Percentiles rank a stretch among this genome's conserved stretches.
Conservation (phyloP, 2,329 filamentous ascomycete genomes). For the Myriosclerotinia duriaeana region DNA sequence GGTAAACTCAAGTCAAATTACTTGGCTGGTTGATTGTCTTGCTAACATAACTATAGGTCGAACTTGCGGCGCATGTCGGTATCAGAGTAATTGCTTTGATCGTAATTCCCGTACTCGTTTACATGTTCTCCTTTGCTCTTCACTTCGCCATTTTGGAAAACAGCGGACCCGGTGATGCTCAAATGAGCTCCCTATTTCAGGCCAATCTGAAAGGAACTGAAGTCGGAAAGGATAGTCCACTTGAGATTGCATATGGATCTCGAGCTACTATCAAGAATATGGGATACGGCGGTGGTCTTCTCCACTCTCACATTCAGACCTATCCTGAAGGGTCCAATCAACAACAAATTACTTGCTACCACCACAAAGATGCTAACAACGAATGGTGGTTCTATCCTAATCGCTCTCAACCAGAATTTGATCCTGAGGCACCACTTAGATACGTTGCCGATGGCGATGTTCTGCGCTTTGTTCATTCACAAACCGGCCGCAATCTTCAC, state of each 20-base stretch:
- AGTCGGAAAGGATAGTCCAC: conserved; percentile 89
- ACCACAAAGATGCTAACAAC: conserved; percentile 99
- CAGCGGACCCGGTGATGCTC: conserved; percentile 94
- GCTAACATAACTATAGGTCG: conserved; percentile 45
- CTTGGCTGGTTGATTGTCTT: neutral
- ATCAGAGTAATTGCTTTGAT: conserved; percentile 86
- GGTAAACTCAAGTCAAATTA: conserved; percentile 46
- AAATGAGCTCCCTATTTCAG: conserved; percentile 99
- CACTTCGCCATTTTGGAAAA: conserved; percentile 94
- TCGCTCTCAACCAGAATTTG: conserved; percentile 70
- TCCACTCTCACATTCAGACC: conserved; percentile 95
- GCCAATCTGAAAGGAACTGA: conserved; percentile 92
- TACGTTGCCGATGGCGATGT: conserved; percentile 76
- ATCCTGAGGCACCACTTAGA: conserved; percentile 66
- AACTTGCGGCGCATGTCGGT: conserved; percentile 73
- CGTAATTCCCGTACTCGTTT: conserved; percentile 82
- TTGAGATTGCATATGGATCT: conserved; percentile 88
- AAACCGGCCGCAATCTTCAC: conserved; percentile 96
- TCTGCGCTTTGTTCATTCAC: conserved; percentile 87
- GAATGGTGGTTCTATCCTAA: conserved; percentile 99
- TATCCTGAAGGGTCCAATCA: conserved; percentile 91
- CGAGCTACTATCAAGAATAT: conserved; percentile 96
- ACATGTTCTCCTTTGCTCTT: conserved; percentile 91
- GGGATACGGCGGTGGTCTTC: conserved; percentile 94
- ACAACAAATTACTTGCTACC: conserved; percentile 98